phyloP scores from a whole-genome alignment of 768 basidiomycete species.

The Lepiota brunneoincarnata region DNA sequence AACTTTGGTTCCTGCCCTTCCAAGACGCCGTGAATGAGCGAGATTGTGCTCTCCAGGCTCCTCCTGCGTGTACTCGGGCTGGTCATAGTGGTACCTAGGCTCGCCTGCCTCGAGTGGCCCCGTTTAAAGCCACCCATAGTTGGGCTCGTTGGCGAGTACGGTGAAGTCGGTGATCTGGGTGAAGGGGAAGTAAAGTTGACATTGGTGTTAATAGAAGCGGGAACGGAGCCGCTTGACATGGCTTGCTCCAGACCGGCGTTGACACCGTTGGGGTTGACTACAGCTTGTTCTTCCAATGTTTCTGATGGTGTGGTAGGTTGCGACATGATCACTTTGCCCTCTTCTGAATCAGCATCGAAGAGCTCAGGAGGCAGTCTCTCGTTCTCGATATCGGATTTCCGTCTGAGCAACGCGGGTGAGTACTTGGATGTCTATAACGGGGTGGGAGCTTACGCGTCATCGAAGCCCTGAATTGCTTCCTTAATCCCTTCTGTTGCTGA shows the following conservation, averaged over 20 bases:
- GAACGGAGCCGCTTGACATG: conserved; percentile 21
- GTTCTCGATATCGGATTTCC: conserved; percentile 98
- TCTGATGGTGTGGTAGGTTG: conserved; percentile 60
- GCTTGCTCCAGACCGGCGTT: conserved; percentile 40
- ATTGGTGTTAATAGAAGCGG: conserved; percentile 16
- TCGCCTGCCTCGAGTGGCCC: conserved; percentile 74
- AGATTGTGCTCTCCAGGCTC: conserved; percentile 94
- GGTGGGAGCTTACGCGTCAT: conserved; percentile 78
- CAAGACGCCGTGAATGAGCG: conserved; percentile 89
- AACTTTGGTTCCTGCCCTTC: conserved; percentile 56
- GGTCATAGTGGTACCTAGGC: conserved; percentile 93
- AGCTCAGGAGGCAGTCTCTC: conserved; percentile 97
- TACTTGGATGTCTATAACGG: background rate
- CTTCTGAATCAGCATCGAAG: conserved; percentile 74
- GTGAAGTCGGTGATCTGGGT: conserved; percentile 24
- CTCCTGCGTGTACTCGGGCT: conserved; percentile 90
- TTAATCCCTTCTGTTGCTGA: conserved; percentile 93
- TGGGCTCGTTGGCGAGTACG: conserved; percentile 36
- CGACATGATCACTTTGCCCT: conserved; percentile 60
- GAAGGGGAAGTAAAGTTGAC: conserved; percentile 20
- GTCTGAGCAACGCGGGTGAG: conserved; percentile 42
- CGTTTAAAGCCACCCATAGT: conserved; percentile 56
- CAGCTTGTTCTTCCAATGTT: conserved; percentile 33
- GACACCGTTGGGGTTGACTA: conserved; percentile 46
- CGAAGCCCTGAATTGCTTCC: conserved; percentile 90